Percentiles rank a stretch among this genome's conserved stretches.
These are phyloP conservation scores for Fraxinus velutina DNA, from an alignment of 305 asterid species.

Conservation along the genomic window DNA sequence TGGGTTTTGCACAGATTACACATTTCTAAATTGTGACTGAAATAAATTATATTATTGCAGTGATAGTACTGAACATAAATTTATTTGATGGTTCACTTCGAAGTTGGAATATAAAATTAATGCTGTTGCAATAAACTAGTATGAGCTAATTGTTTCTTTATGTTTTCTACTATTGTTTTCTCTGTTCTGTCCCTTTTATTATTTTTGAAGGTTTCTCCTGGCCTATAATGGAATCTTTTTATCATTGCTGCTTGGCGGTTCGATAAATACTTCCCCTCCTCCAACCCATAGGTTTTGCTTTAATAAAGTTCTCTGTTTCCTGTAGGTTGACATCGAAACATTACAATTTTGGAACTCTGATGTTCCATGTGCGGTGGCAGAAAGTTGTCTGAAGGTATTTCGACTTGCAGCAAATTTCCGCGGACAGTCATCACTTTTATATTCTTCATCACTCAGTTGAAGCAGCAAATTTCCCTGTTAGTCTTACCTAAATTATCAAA, in stretches of 20 bases:
- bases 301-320: background rate
- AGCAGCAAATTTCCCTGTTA: constrained; percentile 1
- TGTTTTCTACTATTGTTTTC: background rate
- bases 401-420: background rate
- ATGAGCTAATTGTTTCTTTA: background rate
- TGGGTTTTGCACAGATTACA: background rate
- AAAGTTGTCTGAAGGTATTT: background rate
- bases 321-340: constrained; percentile 1
- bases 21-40: background rate
- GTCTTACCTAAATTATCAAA: background rate
- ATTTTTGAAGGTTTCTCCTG: background rate
- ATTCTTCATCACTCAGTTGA: constrained; percentile 9
- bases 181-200: background rate
- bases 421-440: background rate
- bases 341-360: background rate
- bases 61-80: background rate
- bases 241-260: background rate
- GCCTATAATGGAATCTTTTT: background rate
- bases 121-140: background rate
- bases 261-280: background rate
- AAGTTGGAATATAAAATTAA: background rate
- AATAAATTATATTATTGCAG: background rate
- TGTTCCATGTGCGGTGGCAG: background rate
- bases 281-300: constrained; percentile 4
- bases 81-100: background rate